A percentile compares a stretch with the other conserved stretches of the same genome.
phyloP scores from a whole-genome alignment of 2,329 filamentous ascomycete genomes.

The Gyromitra esculenta region DNA sequence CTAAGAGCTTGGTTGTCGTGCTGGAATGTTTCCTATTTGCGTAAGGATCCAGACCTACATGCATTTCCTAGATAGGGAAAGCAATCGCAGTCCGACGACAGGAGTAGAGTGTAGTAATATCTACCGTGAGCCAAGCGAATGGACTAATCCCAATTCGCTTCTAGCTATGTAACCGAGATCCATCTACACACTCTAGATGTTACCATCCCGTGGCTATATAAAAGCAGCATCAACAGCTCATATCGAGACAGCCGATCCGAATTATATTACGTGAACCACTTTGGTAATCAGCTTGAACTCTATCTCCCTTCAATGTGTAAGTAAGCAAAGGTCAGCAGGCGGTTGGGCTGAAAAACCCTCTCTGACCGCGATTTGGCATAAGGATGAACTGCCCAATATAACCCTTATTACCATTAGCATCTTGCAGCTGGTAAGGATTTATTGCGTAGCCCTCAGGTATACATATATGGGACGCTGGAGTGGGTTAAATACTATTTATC shows the following conservation, averaged over 20 bases:
- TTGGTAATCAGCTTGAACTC: not conserved
- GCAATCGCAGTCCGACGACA: too few species aligned
- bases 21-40: too few species aligned
- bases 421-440: not conserved
- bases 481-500: not conserved
- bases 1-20: too few species aligned
- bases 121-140: not conserved
- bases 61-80: too few species aligned
- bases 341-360: not conserved
- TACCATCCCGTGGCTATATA: not conserved
- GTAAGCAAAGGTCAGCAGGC: not conserved
- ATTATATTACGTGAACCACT: not conserved
- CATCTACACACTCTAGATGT: too few species aligned
- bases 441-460: not conserved
- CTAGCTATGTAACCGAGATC: not conserved
- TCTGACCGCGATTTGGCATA: not conserved
- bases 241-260: not conserved
- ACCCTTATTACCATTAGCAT: not conserved
- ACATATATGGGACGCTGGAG: not conserved
- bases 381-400: not conserved
- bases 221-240: not conserved
- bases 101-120: not conserved
- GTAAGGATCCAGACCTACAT: too few species aligned
- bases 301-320: too few species aligned
- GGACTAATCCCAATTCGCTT: not conserved